A percentile compares a stretch with the other conserved stretches of the same genome.
Evolutionary conservation across 352 stramenopile genomes (phyloP).

Genomic region (Globisporangium barbulae): DNA sequence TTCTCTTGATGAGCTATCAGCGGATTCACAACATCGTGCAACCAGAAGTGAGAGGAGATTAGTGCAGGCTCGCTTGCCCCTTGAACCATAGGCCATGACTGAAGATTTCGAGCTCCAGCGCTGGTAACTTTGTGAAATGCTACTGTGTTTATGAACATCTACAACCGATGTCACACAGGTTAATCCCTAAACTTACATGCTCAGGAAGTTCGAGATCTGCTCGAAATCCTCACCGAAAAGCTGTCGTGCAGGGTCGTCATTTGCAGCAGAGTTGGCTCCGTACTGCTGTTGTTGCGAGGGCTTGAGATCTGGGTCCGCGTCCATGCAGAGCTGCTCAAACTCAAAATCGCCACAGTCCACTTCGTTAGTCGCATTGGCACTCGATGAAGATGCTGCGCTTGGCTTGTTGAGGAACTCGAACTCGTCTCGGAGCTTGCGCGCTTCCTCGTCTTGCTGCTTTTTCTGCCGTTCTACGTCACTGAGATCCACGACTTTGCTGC

Average conservation of each 20-base stretch:
- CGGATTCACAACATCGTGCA: constrained; percentile 79
- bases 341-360: constrained; percentile 60
- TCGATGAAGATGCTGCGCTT: not conserved
- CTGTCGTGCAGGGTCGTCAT: constrained; percentile 20
- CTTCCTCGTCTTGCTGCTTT: constrained; percentile 27
- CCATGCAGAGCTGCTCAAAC: constrained; percentile 78
- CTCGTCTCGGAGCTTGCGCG: constrained; percentile 19
- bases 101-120: not conserved
- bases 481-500: constrained; percentile 81
- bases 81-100: not conserved
- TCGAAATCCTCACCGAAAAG: constrained; percentile 51
- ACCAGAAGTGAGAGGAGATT: constrained; percentile 34
- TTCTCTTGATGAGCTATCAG: constrained; percentile 83
- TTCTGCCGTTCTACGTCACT: constrained; percentile 39
- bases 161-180: not conserved
- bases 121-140: not conserved
- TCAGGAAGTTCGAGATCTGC: constrained; percentile 50
- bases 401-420: constrained; percentile 24
- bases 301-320: constrained; percentile 73
- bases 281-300: constrained; percentile 2
- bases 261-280: not conserved
- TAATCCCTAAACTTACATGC: not conserved
- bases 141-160: constrained; percentile 1
- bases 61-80: not conserved
- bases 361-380: constrained; percentile 18